Percentiles rank a stretch among this genome's conserved stretches.
These are phyloP conservation scores for Tagetes erecta DNA, from an alignment of 129 eudicot species.

Conservation along the genomic window DNA sequence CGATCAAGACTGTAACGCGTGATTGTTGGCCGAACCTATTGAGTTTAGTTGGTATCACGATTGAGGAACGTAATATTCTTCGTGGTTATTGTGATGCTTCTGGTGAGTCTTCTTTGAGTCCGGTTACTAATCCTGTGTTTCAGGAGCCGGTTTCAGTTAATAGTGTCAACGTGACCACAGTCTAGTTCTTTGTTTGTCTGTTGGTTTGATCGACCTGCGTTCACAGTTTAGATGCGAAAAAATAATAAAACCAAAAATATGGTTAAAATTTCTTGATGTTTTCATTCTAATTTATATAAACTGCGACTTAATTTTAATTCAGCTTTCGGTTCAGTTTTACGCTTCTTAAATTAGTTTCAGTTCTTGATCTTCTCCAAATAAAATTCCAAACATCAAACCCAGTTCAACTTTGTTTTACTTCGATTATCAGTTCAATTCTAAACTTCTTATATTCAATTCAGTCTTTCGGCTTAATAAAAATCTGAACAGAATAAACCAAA, in stretches of 20 bases:
- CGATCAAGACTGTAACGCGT: conserved; percentile 13
- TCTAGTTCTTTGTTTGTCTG: not conserved
- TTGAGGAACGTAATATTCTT: not conserved
- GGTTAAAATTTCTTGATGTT: conserved; percentile 2
- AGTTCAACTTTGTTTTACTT: too few species aligned
- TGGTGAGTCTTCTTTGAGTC: not conserved
- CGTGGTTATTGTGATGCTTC: conserved; percentile 8
- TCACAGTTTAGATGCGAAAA: not conserved
- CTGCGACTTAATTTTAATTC: too few species aligned
- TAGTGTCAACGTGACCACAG: not conserved
- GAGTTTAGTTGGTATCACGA: not conserved
- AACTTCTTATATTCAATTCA: too few species aligned
- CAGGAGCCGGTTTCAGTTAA: not conserved
- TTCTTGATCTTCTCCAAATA: too few species aligned
- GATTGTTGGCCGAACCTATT: conserved; percentile 8
- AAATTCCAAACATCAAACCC: too few species aligned
- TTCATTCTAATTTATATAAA: not conserved
- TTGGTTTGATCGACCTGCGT: not conserved
- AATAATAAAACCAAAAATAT: not conserved
- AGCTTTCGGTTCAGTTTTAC: too few species aligned
- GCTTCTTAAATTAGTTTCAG: too few species aligned
- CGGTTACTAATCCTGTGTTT: conserved; percentile 1
- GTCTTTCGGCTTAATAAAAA: too few species aligned
- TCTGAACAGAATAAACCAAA: too few species aligned
- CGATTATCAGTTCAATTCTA: too few species aligned